Base-by-base conservation (phyloP, 1,284 basidiomycete species). In the Tilletia walkeri region DNA sequence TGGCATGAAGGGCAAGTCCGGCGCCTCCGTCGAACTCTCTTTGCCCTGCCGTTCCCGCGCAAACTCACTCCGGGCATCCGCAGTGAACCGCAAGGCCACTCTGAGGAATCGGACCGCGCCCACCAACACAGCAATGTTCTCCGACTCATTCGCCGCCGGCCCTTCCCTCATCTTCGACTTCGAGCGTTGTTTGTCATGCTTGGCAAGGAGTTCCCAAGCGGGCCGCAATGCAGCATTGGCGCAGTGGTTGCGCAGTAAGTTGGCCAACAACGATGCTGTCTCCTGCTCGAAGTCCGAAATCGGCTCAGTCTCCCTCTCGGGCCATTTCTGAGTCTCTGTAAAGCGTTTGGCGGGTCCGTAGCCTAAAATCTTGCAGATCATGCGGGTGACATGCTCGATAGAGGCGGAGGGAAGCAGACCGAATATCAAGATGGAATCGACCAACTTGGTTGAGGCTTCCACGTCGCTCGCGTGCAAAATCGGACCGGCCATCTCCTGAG, bases 161-260 rank as follows among this genome's bases (percentile, higher is more conserved):
- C 54, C 24, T 56, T 4, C 10, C 24, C 12, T 34, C 10, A 38
- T 5, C 7, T 6, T 49, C 20, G 66, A 39, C 20, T 34, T 9
- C 20, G 66, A 10, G 18, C 49, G 38, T 36, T 36, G 20, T 10
- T 9, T 5, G 12, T 39, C 38, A 16, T 48, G 66, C 30, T 41
- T 59, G 67, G 56, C 67, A 30, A 83, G 72, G 12, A 81, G 65
- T 53, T 68, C 49, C 49, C 77, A 73, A 24, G 79, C 76, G 1
- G 72, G 70, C 34, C 78, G 78, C 48, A 83, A 70, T 10, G 76
- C 73, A 18, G 78, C 74, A 50, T 82, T 80, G 18, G 81, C 82
- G 47, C 76, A 78, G 71, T 83, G 82, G 66, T 80, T 81, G 3
- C 74, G 66, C 5, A 83, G 73, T n/a, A 83, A 68, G 69, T 82